Evolutionary conservation across 2,329 filamentous ascomycete species (phyloP).

Genomic region (Verruconis gallopava): DNA sequence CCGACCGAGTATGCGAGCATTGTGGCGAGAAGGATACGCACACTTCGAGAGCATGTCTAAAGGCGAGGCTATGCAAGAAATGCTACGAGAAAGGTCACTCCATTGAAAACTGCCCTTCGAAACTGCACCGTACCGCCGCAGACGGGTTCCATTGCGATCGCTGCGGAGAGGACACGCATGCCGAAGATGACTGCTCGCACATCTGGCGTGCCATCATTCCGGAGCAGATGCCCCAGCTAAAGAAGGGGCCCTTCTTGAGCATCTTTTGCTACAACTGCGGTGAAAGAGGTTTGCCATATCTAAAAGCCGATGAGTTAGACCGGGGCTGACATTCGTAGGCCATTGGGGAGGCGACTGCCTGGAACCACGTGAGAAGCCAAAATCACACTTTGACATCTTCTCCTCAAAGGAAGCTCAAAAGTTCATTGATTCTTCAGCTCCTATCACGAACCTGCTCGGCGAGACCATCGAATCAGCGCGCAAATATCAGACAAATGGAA

Average conservation of each 20-base stretch:
- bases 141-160: conserved; percentile 48
- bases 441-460: neutral
- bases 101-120: conserved; percentile 40
- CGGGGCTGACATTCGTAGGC: too few relatives aligned
- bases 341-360: neutral
- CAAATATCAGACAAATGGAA: neutral
- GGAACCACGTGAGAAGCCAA: neutral
- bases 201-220: neutral
- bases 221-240: neutral
- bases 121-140: conserved; percentile 38
- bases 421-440: neutral
- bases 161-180: conserved; percentile 44
- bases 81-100: conserved; percentile 52
- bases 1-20: conserved; percentile 26
- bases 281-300: neutral
- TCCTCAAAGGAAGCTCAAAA: neutral
- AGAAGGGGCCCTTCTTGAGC: neutral
- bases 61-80: conserved; percentile 39
- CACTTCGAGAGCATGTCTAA: conserved; percentile 38
- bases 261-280: neutral
- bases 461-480: neutral
- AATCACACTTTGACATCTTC: neutral
- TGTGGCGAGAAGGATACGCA: conserved; percentile 33
- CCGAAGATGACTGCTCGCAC: conserved; percentile 46
- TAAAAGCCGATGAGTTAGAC: neutral